Evolutionary conservation across 176 grass and related monocot genomes (phyloP).

Genomic region (Paspalum notatum): DNA sequence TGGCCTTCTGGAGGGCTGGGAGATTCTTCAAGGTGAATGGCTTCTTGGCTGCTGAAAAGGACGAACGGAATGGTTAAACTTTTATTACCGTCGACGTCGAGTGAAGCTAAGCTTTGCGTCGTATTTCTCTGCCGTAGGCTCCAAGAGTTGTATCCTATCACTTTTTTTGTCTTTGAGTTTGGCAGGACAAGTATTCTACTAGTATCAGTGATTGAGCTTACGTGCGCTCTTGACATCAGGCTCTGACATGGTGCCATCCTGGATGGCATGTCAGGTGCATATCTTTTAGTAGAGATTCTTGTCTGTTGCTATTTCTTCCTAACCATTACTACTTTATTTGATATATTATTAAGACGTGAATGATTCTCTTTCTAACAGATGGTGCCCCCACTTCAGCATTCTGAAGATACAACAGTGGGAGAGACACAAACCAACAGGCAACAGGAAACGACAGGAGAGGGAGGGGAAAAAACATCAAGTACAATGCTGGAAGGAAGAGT

Average conservation of each 20-base stretch:
- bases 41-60: slow-evolving; percentile 45
- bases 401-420: background rate
- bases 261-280: slow-evolving; percentile 13
- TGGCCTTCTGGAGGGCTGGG: slow-evolving; percentile 61
- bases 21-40: slow-evolving; percentile 34
- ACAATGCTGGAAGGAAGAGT: background rate
- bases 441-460: background rate
- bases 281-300: slow-evolving; percentile 4
- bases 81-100: background rate
- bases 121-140: background rate
- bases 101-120: background rate
- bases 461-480: background rate
- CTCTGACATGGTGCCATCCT: slow-evolving; percentile 29
- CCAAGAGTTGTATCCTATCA: background rate
- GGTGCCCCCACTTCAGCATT: slow-evolving; percentile 35
- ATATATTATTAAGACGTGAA: background rate
- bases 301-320: slow-evolving; percentile 13
- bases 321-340: slow-evolving; percentile 26
- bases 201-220: slow-evolving; percentile 15
- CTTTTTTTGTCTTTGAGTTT: background rate
- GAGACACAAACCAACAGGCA: background rate
- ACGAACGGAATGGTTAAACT: slow-evolving; percentile 3
- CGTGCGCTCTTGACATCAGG: slow-evolving; percentile 18
- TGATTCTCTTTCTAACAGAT: background rate
- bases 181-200: background rate